These are phyloP conservation scores for Diplogelasinospora grovesii DNA, from an alignment of 495 filamentous ascomycete species.

Conservation along the genomic window DNA sequence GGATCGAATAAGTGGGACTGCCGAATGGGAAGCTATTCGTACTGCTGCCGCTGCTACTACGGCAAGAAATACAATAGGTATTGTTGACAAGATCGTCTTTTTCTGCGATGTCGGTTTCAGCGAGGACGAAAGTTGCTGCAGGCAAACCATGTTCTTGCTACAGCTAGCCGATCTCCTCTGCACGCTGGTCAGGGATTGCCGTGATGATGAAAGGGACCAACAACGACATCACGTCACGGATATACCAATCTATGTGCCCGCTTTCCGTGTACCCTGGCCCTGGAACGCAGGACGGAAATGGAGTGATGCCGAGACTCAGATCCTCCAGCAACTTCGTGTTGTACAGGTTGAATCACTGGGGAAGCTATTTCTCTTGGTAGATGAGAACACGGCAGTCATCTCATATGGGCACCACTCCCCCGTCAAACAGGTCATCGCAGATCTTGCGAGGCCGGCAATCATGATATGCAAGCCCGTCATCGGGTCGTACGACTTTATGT, in stretches of 20 bases:
- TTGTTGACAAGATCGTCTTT: conserved; percentile 14
- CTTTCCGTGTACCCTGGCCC: background rate
- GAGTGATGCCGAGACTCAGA: conserved; percentile 2
- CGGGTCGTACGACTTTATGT: too few relatives aligned
- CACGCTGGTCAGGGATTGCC: background rate
- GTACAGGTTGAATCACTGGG: conserved; percentile 9
- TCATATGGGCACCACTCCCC: conserved; percentile 25
- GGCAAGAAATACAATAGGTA: background rate
- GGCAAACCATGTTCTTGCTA: conserved; percentile 9
- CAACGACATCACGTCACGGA: background rate
- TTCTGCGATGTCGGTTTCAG: conserved; percentile 8
- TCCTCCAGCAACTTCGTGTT: conserved; percentile 4
- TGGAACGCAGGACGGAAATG: too few relatives aligned
- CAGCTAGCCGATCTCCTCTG: conserved; percentile 5
- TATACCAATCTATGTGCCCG: conserved; percentile 17
- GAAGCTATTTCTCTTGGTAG: conserved; percentile 14
- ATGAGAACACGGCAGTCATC: conserved; percentile 11
- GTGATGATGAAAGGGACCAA: background rate
- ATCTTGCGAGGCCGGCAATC: conserved; percentile 13
- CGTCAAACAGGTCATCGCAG: conserved; percentile 24
- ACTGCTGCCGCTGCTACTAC: background rate
- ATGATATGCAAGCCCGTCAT: conserved; percentile 11
- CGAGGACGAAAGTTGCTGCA: conserved; percentile 6
- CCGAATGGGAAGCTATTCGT: conserved; percentile 7
- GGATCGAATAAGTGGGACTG: background rate